Percentiles rank a stretch among this genome's conserved stretches.
These are phyloP conservation scores for Dryadomyces quercus-mongolicae DNA, from an alignment of 2,329 filamentous ascomycete genomes.

Conservation along the genomic window DNA sequence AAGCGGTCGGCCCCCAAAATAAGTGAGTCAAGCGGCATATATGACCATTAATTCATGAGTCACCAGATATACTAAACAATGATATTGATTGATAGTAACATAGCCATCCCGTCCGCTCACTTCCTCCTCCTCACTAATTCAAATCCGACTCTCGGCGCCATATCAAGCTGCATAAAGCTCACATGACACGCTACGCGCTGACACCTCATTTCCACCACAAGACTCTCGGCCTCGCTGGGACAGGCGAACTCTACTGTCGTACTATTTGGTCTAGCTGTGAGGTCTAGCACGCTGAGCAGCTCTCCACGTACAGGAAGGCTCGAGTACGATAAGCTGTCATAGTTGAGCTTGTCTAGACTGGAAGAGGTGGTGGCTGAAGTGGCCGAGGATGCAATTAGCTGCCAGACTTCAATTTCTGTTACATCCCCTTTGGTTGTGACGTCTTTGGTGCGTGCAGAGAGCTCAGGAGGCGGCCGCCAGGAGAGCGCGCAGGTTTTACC, in stretches of 20 bases:
- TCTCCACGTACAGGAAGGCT: constrained; percentile 1
- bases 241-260: constrained; percentile 1
- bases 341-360: not conserved
- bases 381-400: not conserved
- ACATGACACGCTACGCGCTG: constrained; percentile 1
- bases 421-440: not conserved
- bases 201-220: constrained; percentile 1
- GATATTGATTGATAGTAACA: no score
- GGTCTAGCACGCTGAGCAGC: not conserved
- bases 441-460: not conserved
- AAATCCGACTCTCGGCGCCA: not conserved
- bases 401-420: constrained; percentile 1
- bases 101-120: not conserved
- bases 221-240: not conserved
- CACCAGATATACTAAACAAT: no score
- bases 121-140: not conserved
- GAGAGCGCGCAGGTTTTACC: not conserved
- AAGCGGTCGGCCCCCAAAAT: no score
- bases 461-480: not conserved
- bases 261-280: not conserved
- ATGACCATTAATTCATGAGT: no score
- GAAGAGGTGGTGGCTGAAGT: not conserved
- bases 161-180: not conserved
- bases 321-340: constrained; percentile 1
- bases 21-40: no score